phyloP scores from a whole-genome alignment of 2,329 filamentous ascomycete species.

The Phaeosphaeria sp. region DNA sequence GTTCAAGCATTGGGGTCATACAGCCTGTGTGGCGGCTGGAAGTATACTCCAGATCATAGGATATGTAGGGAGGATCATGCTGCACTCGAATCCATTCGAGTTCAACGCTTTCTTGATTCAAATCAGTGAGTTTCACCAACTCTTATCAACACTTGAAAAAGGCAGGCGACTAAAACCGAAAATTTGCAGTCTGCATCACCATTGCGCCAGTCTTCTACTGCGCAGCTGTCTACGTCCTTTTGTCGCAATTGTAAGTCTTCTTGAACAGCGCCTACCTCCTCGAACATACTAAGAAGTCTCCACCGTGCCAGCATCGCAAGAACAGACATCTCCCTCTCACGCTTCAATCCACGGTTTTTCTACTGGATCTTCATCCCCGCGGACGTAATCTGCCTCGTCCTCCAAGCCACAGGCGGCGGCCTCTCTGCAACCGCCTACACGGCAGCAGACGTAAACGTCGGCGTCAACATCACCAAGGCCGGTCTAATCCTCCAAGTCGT shows the following conservation, averaged over 20 bases:
- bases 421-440: background rate
- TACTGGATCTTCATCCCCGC: background rate
- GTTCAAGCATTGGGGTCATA: conserved; percentile 6
- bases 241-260: background rate
- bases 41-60: conserved; percentile 13
- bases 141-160: background rate
- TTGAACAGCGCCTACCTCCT: no score
- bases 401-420: background rate
- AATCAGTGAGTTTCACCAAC: background rate
- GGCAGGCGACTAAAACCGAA: background rate
- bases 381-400: background rate
- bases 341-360: background rate
- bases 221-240: background rate
- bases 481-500: background rate
- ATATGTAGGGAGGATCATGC: conserved; percentile 13
- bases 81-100: conserved; percentile 18
- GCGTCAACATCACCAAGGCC: background rate
- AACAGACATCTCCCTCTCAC: background rate
- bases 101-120: conserved; percentile 18
- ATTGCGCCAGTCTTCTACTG: background rate
- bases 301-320: background rate
- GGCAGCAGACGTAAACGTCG: background rate
- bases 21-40: conserved; percentile 6
- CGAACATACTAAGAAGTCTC: background rate
- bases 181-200: background rate